phyloP scores from a whole-genome alignment of 1,139 yeast species.

The Yamadazyma taylorii region DNA sequence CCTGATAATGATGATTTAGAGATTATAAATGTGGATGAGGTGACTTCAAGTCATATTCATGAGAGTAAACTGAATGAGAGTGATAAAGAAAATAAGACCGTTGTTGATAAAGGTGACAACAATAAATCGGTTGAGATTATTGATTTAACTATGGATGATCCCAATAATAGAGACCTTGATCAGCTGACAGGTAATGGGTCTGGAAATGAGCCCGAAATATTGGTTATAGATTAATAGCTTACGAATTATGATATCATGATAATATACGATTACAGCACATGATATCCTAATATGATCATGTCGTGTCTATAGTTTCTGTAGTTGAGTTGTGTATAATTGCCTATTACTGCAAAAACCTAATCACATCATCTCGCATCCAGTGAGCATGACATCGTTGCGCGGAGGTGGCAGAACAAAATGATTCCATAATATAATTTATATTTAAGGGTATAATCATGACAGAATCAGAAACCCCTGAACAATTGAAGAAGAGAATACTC shows the following conservation, averaged over 20 bases:
- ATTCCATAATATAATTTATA: no score
- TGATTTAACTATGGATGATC: constrained; percentile 5
- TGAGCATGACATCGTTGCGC: no score
- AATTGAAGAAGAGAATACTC: constrained; percentile 9
- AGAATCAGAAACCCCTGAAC: constrained; percentile 5
- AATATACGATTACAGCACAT: no score
- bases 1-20: constrained; percentile 38
- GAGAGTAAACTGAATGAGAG: background rate
- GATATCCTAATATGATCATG: no score
- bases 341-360: no score
- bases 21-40: constrained; percentile 3
- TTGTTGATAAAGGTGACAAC: no score
- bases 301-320: no score
- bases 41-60: background rate
- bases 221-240: background rate
- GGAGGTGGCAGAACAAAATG: no score
- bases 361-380: no score
- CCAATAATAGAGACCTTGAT: background rate
- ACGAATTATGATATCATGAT: background rate
- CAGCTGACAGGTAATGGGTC: background rate
- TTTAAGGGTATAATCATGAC: no score
- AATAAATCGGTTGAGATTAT: constrained; percentile 1
- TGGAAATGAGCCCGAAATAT: background rate
- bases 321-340: no score
- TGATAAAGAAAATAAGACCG: no score